Evolutionary conservation across 352 stramenopile genomes (phyloP).

Genomic region (Detonula confervacea): DNA sequence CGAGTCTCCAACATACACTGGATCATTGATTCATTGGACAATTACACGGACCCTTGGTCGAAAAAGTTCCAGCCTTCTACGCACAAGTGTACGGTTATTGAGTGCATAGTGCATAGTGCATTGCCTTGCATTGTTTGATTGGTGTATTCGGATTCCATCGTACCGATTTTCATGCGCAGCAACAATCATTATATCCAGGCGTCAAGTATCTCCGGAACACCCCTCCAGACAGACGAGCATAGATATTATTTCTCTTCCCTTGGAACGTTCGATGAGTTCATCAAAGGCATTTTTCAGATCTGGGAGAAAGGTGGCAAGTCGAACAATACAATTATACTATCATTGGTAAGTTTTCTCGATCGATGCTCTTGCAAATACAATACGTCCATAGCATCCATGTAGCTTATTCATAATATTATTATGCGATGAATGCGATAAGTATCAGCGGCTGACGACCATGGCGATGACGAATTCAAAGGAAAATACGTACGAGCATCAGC

Average conservation of each 20-base stretch:
- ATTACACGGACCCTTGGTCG: background rate
- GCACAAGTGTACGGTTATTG: constrained; percentile 1
- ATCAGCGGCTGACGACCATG: background rate
- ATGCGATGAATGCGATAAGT: no score
- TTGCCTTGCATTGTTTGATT: no score
- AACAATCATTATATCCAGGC: background rate
- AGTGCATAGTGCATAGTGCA: no score
- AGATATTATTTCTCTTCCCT: background rate
- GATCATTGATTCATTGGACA: background rate
- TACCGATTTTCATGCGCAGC: no score
- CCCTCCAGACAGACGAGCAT: background rate
- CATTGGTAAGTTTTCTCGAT: no score
- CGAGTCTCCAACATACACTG: background rate
- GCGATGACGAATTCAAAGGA: constrained; percentile 8
- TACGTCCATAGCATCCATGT: no score
- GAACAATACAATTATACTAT: constrained; percentile 17
- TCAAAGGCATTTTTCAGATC: constrained; percentile 1
- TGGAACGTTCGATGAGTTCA: no score
- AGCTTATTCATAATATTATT: no score
- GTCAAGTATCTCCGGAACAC: background rate
- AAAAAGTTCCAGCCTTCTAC: background rate
- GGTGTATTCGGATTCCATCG: no score
- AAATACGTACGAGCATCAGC: background rate
- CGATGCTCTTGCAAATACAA: no score
- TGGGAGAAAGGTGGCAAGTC: background rate